phyloP scores from a whole-genome alignment of 2,329 filamentous ascomycete species.

The Elsinoe batatas region DNA sequence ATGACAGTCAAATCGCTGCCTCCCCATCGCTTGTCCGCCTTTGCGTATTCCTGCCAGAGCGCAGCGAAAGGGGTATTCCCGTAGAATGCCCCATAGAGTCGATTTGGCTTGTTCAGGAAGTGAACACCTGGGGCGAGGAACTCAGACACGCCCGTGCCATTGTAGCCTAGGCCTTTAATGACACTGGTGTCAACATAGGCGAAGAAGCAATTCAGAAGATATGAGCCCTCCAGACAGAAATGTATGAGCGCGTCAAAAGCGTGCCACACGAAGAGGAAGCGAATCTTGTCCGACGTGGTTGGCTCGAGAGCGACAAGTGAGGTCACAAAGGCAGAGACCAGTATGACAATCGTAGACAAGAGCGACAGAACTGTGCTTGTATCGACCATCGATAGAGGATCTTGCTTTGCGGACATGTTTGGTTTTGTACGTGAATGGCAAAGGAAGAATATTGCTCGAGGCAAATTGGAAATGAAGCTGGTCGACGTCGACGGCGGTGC shows the following conservation, averaged over 20 bases:
- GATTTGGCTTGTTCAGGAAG: constrained; percentile 45
- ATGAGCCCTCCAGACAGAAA: constrained; percentile 80
- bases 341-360: constrained; percentile 43
- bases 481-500: background rate
- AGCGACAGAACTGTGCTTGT: constrained; percentile 47
- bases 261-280: constrained; percentile 88
- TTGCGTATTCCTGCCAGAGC: constrained; percentile 58
- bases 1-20: constrained; percentile 50
- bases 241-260: constrained; percentile 87
- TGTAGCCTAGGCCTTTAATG: constrained; percentile 14
- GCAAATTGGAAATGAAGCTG: background rate
- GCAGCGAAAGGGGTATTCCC: constrained; percentile 43
- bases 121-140: constrained; percentile 40
- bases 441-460: background rate
- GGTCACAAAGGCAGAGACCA: constrained; percentile 43
- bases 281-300: constrained; percentile 46
- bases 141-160: constrained; percentile 23
- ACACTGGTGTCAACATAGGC: constrained; percentile 41
- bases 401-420: background rate
- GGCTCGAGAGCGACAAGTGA: constrained; percentile 44
- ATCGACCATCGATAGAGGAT: constrained; percentile 27
- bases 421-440: background rate
- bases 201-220: constrained; percentile 92
- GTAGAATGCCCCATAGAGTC: constrained; percentile 51
- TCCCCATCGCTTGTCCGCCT: constrained; percentile 53